Base-by-base conservation (phyloP, 352 stramenopile species). In the Globisporangium carolinianum region DNA sequence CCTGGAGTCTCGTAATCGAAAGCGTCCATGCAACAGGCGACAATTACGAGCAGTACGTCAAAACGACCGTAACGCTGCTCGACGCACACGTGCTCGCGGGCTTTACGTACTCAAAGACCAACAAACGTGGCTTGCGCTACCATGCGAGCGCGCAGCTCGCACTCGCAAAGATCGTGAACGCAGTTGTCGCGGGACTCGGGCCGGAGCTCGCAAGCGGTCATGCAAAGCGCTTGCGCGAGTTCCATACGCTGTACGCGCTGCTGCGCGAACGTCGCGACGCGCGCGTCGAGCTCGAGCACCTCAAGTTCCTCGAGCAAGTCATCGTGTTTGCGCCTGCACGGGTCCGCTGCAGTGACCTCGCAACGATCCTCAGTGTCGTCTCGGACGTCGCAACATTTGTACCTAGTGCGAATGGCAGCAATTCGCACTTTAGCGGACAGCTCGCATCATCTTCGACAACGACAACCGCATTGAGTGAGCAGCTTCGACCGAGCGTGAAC, bases 11-110 rank as follows among this genome's bases (percentile, higher is more conserved):
- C 47, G 76, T 95, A 38, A 69, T 95, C 36, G 81, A 93, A 61
- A 91, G 79, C 2, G 78, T 90, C 11, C 85, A 73, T 50, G 73
- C 80, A 3, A 84, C 77, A 12, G 83, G 82, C 51, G 79, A 77
- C 0, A 82, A 95, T 49, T 89, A 95, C 48, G 83, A 93, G 45
- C 85, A 91, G 38, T 95, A 87, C 59, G 69, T 92, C 38, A 82
- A 62, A 53, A 90, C 85, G 12, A 91, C 81, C 7, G 69, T 77
- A 14, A 77, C 74, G 42, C 72, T 95, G 2, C 79, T 95, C 32
- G 77, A 95, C 60, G 69, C 71, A 2, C 85, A 95, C 56, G 49
- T 92, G 4, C 60, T 92, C 17, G 75, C 82, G 35, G 85, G 85
- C 3, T 95, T 95, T 57, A 65, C 67, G 9, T 88, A 86, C 60